Evolutionary conservation across 2,329 filamentous ascomycete species (phyloP).

Genomic region (Colletotrichum noveboracense): DNA sequence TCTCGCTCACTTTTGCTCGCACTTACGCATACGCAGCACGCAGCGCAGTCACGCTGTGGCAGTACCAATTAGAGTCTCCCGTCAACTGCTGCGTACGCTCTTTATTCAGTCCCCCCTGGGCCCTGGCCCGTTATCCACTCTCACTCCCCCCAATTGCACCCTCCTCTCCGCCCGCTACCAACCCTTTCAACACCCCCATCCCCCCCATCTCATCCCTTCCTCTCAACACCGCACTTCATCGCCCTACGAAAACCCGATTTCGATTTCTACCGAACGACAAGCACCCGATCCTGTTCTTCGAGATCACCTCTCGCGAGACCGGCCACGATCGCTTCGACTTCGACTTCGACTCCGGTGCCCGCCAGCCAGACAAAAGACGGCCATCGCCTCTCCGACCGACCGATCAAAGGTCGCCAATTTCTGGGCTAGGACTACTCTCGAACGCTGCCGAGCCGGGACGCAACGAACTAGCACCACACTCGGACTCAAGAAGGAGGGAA

Average conservation of each 20-base stretch:
- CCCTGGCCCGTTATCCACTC: background rate
- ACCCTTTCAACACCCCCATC: conserved; percentile 23
- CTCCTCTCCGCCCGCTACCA: conserved; percentile 23
- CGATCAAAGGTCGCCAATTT: background rate
- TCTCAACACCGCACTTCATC: conserved; percentile 8
- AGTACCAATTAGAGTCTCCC: background rate
- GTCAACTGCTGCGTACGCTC: conserved; percentile 1
- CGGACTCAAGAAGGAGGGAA: background rate
- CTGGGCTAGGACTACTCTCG: conserved; percentile 3
- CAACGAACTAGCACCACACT: background rate
- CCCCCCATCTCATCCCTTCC: conserved; percentile 20
- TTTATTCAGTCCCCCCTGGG: conserved; percentile 9
- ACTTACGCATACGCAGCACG: background rate
- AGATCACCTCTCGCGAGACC: background rate
- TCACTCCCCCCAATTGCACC: conserved; percentile 12
- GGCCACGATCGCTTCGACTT: conserved; percentile 1
- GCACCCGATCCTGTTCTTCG: background rate
- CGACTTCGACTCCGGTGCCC: background rate
- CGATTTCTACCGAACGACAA: conserved; percentile 14
- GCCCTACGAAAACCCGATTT: conserved; percentile 11
- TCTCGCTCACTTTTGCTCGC: background rate
- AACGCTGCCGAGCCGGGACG: conserved; percentile 1
- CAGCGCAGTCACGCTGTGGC: background rate
- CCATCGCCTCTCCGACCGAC: background rate
- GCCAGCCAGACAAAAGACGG: background rate